These are phyloP conservation scores for Cyberlindnera japonica DNA, from an alignment of 805 yeast genomes.

Conservation along the genomic window DNA sequence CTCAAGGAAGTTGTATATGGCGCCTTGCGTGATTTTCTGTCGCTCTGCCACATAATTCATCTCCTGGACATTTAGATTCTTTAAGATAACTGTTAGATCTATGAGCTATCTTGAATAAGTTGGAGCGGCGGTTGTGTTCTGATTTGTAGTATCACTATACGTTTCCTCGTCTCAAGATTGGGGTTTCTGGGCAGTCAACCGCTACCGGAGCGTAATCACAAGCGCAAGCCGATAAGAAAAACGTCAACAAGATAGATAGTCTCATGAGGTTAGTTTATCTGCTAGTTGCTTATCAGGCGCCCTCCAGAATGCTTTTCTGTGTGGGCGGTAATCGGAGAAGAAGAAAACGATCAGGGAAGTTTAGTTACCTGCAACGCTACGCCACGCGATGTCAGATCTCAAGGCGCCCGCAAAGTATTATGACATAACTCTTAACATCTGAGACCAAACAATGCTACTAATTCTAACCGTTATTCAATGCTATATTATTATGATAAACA, in stretches of 20 bases:
- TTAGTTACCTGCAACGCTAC: no score
- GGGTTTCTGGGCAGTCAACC: constrained; percentile 29
- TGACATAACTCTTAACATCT: no score
- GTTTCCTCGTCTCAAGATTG: constrained; percentile 17
- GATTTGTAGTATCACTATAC: constrained; percentile 11
- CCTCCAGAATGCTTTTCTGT: no score
- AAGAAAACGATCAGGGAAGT: no score
- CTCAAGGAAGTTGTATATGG: constrained; percentile 30
- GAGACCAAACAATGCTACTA: no score
- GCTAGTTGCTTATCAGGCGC: no score
- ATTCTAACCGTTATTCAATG: not conserved
- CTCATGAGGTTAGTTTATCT: no score
- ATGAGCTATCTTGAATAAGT: no score
- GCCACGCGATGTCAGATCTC: no score
- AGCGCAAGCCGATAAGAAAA: no score
- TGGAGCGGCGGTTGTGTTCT: constrained; percentile 1
- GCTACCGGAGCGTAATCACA: constrained; percentile 26
- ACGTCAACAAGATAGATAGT: not conserved
- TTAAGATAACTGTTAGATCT: not conserved
- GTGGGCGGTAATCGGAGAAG: no score
- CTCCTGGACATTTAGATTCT: constrained; percentile 20
- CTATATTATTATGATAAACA: not conserved
- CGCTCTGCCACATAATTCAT: constrained; percentile 30
- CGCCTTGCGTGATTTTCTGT: constrained; percentile 28
- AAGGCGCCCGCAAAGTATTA: no score